Conservation (phyloP, 2,329 filamentous ascomycete species). For the Aspergillus fructus region DNA sequence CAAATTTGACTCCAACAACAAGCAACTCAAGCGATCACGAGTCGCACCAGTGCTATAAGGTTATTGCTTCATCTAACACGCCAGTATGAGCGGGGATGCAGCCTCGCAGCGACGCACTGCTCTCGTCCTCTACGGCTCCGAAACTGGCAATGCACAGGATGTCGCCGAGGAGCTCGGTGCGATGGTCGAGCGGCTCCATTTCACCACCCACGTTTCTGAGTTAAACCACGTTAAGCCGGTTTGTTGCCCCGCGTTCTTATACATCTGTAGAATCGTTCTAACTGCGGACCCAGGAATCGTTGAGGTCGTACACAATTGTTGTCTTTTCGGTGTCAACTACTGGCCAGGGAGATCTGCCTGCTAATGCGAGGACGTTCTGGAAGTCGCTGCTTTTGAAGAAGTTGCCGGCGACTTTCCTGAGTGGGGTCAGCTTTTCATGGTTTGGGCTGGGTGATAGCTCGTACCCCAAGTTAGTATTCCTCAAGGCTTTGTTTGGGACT, state of each 20-base stretch:
- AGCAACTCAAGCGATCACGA: neutral
- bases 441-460: constrained; percentile 95
- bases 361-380: constrained; percentile 82
- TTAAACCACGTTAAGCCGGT: constrained; percentile 76
- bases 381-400: constrained; percentile 76
- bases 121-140: constrained; percentile 86
- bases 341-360: constrained; percentile 88
- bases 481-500: too few species aligned
- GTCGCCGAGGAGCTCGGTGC: constrained; percentile 80
- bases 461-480: constrained; percentile 71
- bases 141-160: constrained; percentile 93
- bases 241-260: constrained; percentile 35
- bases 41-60: neutral
- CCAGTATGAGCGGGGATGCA: constrained; percentile 26
- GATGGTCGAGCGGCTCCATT: constrained; percentile 73
- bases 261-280: neutral
- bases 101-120: constrained; percentile 44
- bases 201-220: constrained; percentile 71
- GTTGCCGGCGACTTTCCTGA: constrained; percentile 68
- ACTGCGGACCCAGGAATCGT: constrained; percentile 25
- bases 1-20: constrained; percentile 14
- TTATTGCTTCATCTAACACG: neutral
- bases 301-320: constrained; percentile 37
- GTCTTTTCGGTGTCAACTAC: constrained; percentile 88
- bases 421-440: constrained; percentile 70